These are phyloP conservation scores for Zygosaccharomyces pseudorouxii DNA, from an alignment of 805 yeast species.

Conservation along the genomic window DNA sequence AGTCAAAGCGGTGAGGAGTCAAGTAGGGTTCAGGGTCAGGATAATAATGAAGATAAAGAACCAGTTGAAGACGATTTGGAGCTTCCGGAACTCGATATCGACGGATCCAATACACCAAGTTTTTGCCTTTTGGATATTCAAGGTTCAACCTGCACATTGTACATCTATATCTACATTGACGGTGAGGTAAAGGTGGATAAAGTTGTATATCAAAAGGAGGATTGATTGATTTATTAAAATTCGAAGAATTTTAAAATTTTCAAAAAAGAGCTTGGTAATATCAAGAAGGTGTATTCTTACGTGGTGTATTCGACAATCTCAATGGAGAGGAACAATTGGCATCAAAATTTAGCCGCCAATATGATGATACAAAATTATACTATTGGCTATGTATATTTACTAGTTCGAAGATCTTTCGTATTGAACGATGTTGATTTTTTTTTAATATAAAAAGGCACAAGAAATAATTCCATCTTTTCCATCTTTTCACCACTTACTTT, in stretches of 20 bases:
- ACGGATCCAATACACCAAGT: slow-evolving; percentile 58
- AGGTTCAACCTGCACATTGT: slow-evolving; percentile 70
- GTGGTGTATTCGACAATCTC: background rate
- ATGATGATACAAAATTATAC: background rate
- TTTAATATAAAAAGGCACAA: background rate
- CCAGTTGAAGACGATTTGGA: slow-evolving; percentile 23
- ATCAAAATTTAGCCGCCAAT: background rate
- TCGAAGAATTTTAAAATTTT: slow-evolving; percentile 3
- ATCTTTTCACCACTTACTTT: background rate
- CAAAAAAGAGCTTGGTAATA: background rate
- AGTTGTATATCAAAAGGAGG: slow-evolving; percentile 57
- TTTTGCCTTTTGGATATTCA: slow-evolving; percentile 87
- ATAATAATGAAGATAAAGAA: slow-evolving; percentile 15
- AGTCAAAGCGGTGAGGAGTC: background rate
- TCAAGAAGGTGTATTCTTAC: background rate
- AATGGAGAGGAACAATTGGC: no score
- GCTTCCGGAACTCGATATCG: slow-evolving; percentile 22
- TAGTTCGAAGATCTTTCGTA: background rate
- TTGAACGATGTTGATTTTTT: background rate
- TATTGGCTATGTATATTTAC: no score
- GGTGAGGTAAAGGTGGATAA: slow-evolving; percentile 91
- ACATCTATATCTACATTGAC: slow-evolving; percentile 74
- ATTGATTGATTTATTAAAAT: background rate
- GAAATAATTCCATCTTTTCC: background rate
- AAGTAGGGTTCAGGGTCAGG: slow-evolving; percentile 14